Evolutionary conservation across 2,329 filamentous ascomycete species (phyloP).

Genomic region (Monilinia vaccinii-corymbosi): DNA sequence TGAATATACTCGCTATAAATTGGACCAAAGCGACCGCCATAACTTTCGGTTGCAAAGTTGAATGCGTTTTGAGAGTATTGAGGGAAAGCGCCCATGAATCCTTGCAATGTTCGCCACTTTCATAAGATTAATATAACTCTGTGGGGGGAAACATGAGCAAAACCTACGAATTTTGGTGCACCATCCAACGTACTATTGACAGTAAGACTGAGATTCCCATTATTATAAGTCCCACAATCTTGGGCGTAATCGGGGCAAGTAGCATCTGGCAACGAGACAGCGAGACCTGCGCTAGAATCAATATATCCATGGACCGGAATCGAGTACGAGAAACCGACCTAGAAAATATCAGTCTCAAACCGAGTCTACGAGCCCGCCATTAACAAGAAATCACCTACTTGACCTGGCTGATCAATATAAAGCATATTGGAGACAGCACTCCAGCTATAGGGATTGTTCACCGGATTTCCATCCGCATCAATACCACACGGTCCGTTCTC

Average conservation of each 20-base stretch:
- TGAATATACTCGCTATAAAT: constrained; percentile 50
- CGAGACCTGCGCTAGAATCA: constrained; percentile 14
- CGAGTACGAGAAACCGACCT: constrained; percentile 32
- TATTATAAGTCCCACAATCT: constrained; percentile 46
- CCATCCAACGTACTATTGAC: constrained; percentile 43
- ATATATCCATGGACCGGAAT: constrained; percentile 20
- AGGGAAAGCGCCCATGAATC: constrained; percentile 53
- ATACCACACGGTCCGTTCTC: constrained; percentile 43
- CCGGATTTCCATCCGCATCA: constrained; percentile 32
- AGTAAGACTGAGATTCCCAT: constrained; percentile 40
- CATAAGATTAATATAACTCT: background rate
- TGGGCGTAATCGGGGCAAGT: constrained; percentile 42
- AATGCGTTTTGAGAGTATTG: constrained; percentile 41
- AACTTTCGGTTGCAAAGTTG: constrained; percentile 47
- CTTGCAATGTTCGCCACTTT: constrained; percentile 45
- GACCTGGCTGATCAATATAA: constrained; percentile 28
- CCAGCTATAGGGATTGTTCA: constrained; percentile 47
- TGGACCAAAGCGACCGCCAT: constrained; percentile 50
- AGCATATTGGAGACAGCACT: constrained; percentile 47
- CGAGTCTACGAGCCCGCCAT: background rate
- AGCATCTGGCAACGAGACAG: constrained; percentile 37
- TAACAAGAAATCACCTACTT: constrained; percentile 11
- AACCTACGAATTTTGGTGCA: constrained; percentile 45
- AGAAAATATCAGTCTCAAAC: background rate
- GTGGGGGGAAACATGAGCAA: no score